A percentile compares a stretch with the other conserved stretches of the same genome.
Conservation (phyloP, 495 filamentous ascomycete genomes). For the Annulohypoxylon stygium region DNA sequence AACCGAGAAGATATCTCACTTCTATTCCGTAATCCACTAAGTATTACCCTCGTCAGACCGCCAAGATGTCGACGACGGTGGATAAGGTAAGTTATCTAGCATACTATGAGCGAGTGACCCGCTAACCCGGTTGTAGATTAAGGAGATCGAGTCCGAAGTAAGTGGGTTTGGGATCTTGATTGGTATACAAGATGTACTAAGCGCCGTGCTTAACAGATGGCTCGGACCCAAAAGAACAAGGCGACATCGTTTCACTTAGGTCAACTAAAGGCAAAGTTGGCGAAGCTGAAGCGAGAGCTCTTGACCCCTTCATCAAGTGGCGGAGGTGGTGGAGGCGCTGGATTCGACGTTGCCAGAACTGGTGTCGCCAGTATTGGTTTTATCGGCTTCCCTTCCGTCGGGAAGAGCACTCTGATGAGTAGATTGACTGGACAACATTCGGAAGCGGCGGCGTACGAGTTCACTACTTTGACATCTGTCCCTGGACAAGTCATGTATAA, state of each 20-base stretch:
- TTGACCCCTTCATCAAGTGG: constrained; percentile 86
- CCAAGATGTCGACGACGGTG: constrained; percentile 93
- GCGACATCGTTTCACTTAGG: constrained; percentile 89
- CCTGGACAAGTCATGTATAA: constrained; percentile 97
- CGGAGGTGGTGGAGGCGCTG: constrained; percentile 86
- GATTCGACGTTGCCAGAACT: constrained; percentile 98
- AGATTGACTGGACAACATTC: constrained; percentile 95
- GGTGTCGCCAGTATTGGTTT: constrained; percentile 96
- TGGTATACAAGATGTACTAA: constrained; percentile 37
- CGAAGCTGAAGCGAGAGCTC: constrained; percentile 95
- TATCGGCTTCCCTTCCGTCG: constrained; percentile 92
- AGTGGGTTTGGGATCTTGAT: constrained; percentile 44
- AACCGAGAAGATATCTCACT: constrained; percentile 8
- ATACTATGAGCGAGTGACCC: background rate
- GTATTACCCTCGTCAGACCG: constrained; percentile 34
- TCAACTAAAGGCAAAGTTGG: constrained; percentile 98
- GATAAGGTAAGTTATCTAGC: constrained; percentile 78
- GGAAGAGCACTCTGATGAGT: constrained; percentile 98
- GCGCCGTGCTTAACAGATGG: constrained; percentile 71
- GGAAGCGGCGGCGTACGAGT: constrained; percentile 97
- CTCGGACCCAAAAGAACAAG: constrained; percentile 98
- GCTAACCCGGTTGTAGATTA: constrained; percentile 76
- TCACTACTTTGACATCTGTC: constrained; percentile 97
- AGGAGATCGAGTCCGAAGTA: constrained; percentile 94
- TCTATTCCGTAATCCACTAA: background rate